Evolutionary conservation across 208 protist species (phyloP), one percentile per base, ranked within the genome.

Genomic region (Leishmania lainsoni): DNA sequence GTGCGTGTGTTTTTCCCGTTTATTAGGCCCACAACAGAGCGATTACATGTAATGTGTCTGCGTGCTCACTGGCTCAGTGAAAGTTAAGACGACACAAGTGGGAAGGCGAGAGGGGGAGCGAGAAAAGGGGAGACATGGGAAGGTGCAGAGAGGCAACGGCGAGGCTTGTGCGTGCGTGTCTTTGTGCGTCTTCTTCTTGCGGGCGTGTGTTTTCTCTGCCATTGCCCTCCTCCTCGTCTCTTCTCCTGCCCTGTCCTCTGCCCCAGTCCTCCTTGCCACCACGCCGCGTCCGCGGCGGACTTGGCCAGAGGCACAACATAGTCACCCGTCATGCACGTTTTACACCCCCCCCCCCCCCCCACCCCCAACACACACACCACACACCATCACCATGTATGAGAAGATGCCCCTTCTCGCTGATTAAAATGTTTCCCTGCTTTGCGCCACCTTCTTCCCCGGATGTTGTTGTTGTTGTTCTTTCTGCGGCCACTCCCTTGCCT

Each of bases 281-380:
- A n/a, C 58, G 26, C 26, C 26, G 58, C 58, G 12, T 32, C 29
- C 61, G 39, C 76, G n/a, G 61, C 17, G 61, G 22, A 29, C 6
- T 74, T 10, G 16, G 22, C 29, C 22, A 59, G 58, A 26, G 5
- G 16, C 59, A 80, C 75, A 17, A 16, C 16, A 45, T 5, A 70
- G 42, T 45, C 42, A 45, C 42, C 42, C 42, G 42, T 45, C 42
- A 45, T 45, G 4, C 42, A 45, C 42, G 42, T 45, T 45, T 45
- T 45, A 45, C 42, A 45, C 42, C 42, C 42, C 32, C 35, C 49
- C 73, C 54, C 45, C 48, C 66, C 35, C 49, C 73, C 54, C 45
- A 5, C 66, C 68, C 81, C 66, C 76, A 76, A 71, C 78, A 52
- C 78, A 49, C 59, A 65, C 69, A 56, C 42, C 4, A 45, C 42